Evolutionary conservation across 192 early-diverging fungal species (phyloP), one percentile per base, ranked within the genome.

Genomic region (Coemansia sp.): DNA sequence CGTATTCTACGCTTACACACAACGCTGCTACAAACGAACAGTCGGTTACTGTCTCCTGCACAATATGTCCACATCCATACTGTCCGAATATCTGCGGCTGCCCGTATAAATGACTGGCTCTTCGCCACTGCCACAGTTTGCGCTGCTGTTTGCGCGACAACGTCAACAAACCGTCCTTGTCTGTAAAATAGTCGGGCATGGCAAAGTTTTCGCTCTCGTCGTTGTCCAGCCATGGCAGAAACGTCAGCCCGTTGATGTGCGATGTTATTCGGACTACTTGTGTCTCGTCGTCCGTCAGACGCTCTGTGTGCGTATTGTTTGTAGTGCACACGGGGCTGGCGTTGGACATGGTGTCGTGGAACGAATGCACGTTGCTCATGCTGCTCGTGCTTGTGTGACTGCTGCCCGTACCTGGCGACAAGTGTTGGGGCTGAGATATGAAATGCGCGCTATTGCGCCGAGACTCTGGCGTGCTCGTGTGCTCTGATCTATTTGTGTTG

Each of bases 11-110:
- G 32, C 89, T 83, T 12, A 94, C 93, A 65, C 92, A 92, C 27
- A 97, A 68, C 25, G 93, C 94, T 4, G 95, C 93, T 5, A 97
- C 95, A 76, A 97, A 95, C 10, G 93, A 95, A 72, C 95, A 97
- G 79, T 97, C 95, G 2, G 91, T 94, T 1, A 97, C 95, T 14
- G 92, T 87, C 68, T 97, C 93, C 83, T 95, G 86, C 49, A 89
- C 79, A 39, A 91, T 90, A 58, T 82, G 87, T 2, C 71, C 72
- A 67, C 88, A 86, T 7, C 91, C 91, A 29, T 88, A 82, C 25
- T 84, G 60, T 19, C 76, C 73, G 60, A 95, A 87, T 69, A 97
- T 85, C 41, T 68, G 76, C 0, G 91, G 91, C 12, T 76, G 70
- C 23, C 69, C 67, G 86, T 89, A 89, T 12, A 94, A 77, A 60